Conservation (phyloP, 192 early-diverging fungal species). For the Coemansia sp. region DNA sequence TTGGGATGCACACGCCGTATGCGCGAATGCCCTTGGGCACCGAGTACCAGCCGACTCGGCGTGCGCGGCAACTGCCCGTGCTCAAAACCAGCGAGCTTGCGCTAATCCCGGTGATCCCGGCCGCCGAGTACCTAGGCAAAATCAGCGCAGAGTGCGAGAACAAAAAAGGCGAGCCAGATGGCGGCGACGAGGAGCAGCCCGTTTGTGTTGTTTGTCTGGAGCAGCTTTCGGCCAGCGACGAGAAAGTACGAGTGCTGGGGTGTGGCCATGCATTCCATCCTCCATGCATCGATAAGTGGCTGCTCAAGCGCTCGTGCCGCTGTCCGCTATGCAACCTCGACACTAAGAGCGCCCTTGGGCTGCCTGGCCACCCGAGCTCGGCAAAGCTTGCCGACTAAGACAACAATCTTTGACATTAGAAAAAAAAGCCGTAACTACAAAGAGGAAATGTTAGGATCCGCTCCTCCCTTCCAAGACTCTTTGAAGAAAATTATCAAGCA, state of each 20-base stretch:
- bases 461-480: too few relatives aligned
- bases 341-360: conserved; percentile 11
- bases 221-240: neutral
- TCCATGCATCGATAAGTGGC: conserved; percentile 42
- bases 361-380: conserved; percentile 26
- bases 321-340: conserved; percentile 47
- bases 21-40: neutral
- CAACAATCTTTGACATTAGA: too few relatives aligned
- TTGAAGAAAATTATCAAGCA: too few relatives aligned
- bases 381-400: conserved; percentile 27
- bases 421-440: too few relatives aligned
- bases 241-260: conserved; percentile 32
- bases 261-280: conserved; percentile 43
- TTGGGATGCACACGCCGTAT: neutral
- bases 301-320: conserved; percentile 38
- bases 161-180: neutral
- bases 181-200: neutral
- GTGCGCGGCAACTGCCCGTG: conserved; percentile 4
- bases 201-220: conserved; percentile 45
- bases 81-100: conserved; percentile 17
- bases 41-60: conserved; percentile 7
- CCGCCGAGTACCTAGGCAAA: conserved; percentile 2
- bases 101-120: conserved; percentile 10
- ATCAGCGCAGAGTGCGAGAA: neutral
- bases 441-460: too few relatives aligned